Percentiles rank a stretch among this genome's conserved stretches.
phyloP scores from a whole-genome alignment of 345 rosid genomes.

The thale cress (Arabidopsis thaliana) region DNA sequence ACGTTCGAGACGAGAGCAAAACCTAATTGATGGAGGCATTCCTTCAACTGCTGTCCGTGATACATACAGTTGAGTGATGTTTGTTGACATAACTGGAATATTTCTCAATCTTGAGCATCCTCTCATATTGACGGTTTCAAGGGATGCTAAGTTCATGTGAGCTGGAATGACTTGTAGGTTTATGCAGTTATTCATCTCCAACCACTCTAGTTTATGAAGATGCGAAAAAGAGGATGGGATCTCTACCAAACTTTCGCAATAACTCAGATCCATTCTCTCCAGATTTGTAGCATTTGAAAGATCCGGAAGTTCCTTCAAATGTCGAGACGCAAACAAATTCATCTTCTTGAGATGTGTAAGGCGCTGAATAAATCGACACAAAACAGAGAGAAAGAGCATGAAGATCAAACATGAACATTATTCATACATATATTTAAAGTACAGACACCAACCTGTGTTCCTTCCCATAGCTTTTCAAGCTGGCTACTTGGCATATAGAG shows the following conservation, averaged over 20 bases:
- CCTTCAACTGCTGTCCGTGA: neutral
- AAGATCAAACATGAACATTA: no score
- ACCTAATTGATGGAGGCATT: neutral
- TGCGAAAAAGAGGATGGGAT: neutral
- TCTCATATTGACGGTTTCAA: neutral
- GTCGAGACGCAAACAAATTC: no score
- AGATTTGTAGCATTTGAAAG: constrained; percentile 36
- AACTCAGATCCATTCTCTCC: neutral
- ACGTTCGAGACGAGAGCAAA: neutral
- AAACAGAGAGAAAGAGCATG: no score
- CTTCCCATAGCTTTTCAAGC: constrained; percentile 40
- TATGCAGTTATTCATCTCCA: neutral
- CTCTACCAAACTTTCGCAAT: constrained; percentile 30
- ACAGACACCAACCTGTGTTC: constrained; percentile 28
- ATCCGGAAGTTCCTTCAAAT: constrained; percentile 32
- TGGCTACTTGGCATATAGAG: neutral
- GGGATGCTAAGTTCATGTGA: constrained; percentile 20
- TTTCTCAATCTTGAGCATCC: constrained; percentile 35
- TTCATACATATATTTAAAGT: neutral
- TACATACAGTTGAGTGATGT: neutral
- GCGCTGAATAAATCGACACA: no score
- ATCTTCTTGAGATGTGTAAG: no score
- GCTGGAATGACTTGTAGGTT: constrained; percentile 28
- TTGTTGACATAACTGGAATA: constrained; percentile 31
- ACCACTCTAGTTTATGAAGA: constrained; percentile 11